Conservation (phyloP, 495 filamentous ascomycete species). For the Astrothelium macrocarpum region DNA sequence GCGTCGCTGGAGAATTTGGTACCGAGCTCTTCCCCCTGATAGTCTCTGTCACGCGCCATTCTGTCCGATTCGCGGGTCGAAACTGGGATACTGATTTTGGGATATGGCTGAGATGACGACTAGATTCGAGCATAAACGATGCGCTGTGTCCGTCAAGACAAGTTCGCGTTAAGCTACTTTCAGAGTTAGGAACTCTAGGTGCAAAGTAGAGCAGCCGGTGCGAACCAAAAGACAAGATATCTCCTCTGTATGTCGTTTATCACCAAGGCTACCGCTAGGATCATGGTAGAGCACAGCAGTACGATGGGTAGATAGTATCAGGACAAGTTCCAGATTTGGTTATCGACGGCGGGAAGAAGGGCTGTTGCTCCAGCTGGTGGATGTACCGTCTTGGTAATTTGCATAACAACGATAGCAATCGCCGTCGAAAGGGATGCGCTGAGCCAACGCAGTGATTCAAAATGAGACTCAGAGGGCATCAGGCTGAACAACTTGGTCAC, state of each 20-base stretch:
- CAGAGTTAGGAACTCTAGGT: too few species aligned
- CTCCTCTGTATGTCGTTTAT: conserved; percentile 68
- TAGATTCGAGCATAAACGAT: too few species aligned
- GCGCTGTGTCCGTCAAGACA: too few species aligned
- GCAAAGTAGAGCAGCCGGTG: conserved; percentile 34
- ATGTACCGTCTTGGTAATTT: conserved; percentile 67
- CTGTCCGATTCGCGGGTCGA: too few species aligned
- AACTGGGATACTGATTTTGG: too few species aligned
- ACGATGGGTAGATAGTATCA: conserved; percentile 67
- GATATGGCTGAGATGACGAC: too few species aligned
- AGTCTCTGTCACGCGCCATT: too few species aligned
- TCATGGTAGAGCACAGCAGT: conserved; percentile 52
- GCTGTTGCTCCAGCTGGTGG: conserved; percentile 86
- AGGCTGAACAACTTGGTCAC: conserved; percentile 66
- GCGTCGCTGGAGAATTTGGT: too few species aligned
- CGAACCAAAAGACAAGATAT: conserved; percentile 77
- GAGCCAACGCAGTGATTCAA: conserved; percentile 51
- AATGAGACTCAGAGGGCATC: conserved; percentile 33
- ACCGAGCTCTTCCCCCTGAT: too few species aligned
- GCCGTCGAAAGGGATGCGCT: conserved; percentile 63
- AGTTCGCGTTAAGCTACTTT: too few species aligned
- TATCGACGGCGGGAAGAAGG: conserved; percentile 59
- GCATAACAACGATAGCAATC: conserved; percentile 60
- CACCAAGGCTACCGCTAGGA: conserved; percentile 55
- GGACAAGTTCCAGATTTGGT: conserved; percentile 47